A percentile compares a stretch with the other conserved stretches of the same genome.
Evolutionary conservation across 257 asterid species (phyloP).

Genomic region (Solanum chilense): DNA sequence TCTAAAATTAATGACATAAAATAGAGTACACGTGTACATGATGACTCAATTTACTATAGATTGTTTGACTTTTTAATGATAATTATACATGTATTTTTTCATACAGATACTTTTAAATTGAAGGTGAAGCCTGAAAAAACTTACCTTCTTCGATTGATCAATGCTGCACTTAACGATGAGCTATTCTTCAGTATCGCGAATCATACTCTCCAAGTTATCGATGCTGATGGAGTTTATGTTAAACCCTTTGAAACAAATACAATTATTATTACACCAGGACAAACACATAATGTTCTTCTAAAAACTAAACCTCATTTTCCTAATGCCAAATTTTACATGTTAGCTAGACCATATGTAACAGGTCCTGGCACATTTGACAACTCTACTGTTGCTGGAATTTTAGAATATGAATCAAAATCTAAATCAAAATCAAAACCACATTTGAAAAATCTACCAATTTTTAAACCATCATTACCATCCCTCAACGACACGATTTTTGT

Average conservation of each 20-base stretch:
- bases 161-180: constrained; percentile 53
- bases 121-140: constrained; percentile 30
- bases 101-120: constrained; percentile 38
- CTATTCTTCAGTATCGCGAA: constrained; percentile 49
- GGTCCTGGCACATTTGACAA: constrained; percentile 36
- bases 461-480: constrained; percentile 29
- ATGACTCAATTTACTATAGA: no score
- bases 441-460: constrained; percentile 20
- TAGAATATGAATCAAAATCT: constrained; percentile 22
- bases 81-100: background rate
- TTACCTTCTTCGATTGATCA: constrained; percentile 54
- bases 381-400: constrained; percentile 38
- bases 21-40: background rate
- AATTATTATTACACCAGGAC: background rate
- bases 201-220: constrained; percentile 36
- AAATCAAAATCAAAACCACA: constrained; percentile 8
- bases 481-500: constrained; percentile 35
- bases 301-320: background rate
- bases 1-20: background rate
- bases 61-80: background rate
- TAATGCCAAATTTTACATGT: background rate
- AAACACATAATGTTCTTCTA: background rate
- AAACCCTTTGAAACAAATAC: background rate
- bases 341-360: background rate
- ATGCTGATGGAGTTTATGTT: constrained; percentile 39